Percentiles rank a stretch among this genome's conserved stretches.
phyloP scores from a whole-genome alignment of 2,329 filamentous ascomycete genomes.

The Claviceps africana region DNA sequence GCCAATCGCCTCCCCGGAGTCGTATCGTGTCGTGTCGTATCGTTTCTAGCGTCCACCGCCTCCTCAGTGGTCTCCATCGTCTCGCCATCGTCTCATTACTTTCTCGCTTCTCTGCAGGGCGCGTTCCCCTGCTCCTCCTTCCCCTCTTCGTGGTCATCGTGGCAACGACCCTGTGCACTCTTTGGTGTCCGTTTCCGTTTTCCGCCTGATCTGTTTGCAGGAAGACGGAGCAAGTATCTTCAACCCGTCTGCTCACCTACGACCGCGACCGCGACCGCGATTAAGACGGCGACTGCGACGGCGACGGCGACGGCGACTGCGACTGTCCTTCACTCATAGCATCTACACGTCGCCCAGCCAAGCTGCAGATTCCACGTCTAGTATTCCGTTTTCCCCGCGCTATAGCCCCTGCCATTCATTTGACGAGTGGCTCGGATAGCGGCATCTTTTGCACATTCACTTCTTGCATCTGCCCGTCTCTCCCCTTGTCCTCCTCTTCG shows the following conservation, averaged over 20 bases:
- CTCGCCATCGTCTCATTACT: slow-evolving; percentile 3
- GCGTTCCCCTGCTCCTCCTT: neutral
- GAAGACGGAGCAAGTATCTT: neutral
- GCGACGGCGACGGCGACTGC: neutral
- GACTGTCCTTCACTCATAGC: neutral
- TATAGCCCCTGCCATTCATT: neutral
- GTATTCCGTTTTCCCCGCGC: too few relatives aligned
- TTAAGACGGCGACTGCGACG: neutral
- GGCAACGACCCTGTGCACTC: slow-evolving; percentile 11
- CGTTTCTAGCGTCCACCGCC: slow-evolving; percentile 3
- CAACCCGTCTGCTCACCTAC: neutral
- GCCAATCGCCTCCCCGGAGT: neutral
- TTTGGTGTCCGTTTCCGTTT: slow-evolving; percentile 9
- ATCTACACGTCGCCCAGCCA: neutral
- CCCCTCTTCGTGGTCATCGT: slow-evolving; percentile 5
- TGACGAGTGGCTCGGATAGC: neutral
- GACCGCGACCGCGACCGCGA: too few relatives aligned
- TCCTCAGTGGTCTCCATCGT: slow-evolving; percentile 3
- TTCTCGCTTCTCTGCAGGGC: neutral
- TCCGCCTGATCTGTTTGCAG: slow-evolving; percentile 9
- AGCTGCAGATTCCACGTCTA: neutral
- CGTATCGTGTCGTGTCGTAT: slow-evolving; percentile 5
- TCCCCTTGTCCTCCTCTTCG: neutral
- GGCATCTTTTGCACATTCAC: neutral
- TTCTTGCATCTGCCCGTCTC: neutral